phyloP scores from a whole-genome alignment of 345 rosid species.

The Melaleuca quinquenervia region DNA sequence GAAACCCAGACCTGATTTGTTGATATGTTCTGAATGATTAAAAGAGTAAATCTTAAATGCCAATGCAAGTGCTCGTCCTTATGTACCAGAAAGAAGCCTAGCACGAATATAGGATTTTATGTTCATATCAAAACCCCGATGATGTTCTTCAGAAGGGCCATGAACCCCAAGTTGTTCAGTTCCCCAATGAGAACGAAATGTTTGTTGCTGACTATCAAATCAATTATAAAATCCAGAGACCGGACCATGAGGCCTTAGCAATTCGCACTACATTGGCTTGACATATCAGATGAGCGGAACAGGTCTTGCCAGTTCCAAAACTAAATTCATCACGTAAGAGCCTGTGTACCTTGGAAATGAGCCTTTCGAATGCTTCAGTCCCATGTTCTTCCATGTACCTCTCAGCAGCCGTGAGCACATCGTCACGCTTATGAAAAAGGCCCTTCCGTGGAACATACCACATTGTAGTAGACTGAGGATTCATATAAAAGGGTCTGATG shows the following conservation, averaged over 20 bases:
- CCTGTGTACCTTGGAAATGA: slow-evolving; percentile 31
- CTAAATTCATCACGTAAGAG: background rate
- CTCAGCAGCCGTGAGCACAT: slow-evolving; percentile 67
- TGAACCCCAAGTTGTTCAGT: background rate
- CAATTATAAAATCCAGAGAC: background rate
- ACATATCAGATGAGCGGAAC: background rate
- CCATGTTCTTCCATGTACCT: slow-evolving; percentile 52
- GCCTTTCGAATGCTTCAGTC: slow-evolving; percentile 42
- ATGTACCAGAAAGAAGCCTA: background rate
- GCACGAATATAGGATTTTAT: background rate
- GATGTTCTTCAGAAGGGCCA: background rate
- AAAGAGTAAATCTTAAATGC: background rate
- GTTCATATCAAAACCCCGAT: background rate
- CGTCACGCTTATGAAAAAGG: slow-evolving; percentile 43
- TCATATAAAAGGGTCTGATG: slow-evolving; percentile 61
- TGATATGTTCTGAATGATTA: background rate
- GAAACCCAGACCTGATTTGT: background rate
- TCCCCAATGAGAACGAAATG: background rate
- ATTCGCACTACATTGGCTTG: background rate
- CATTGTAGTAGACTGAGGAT: slow-evolving; percentile 38
- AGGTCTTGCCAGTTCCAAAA: background rate
- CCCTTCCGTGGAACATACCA: slow-evolving; percentile 71
- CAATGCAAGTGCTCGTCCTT: background rate
- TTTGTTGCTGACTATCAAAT: background rate
- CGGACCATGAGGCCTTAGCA: background rate